Percentiles rank a stretch among this genome's conserved stretches.
phyloP scores from a whole-genome alignment of 192 early-diverging fungal species.

The Entrophospora sp. region DNA sequence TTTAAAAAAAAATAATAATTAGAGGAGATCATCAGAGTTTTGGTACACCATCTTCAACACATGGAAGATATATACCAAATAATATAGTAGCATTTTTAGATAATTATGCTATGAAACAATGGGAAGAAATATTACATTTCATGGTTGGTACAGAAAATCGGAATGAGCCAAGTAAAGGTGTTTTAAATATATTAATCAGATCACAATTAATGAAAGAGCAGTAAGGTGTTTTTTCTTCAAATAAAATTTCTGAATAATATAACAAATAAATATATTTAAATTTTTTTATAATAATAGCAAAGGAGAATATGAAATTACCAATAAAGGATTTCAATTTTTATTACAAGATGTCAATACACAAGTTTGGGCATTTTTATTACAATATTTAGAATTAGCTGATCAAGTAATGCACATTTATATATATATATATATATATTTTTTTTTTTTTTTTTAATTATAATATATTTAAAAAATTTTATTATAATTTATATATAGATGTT shows the following conservation, averaged over 20 bases:
- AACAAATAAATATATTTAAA: slow-evolving; percentile 16
- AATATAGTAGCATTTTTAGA: slow-evolving; percentile 69
- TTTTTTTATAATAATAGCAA: slow-evolving; percentile 19
- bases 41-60: slow-evolving; percentile 58
- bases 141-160: slow-evolving; percentile 79
- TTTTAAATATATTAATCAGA: slow-evolving; percentile 60
- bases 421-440: too few relatives aligned
- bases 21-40: slow-evolving; percentile 84
- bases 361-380: slow-evolving; percentile 91
- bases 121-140: slow-evolving; percentile 91
- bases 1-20: neutral
- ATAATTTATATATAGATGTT: slow-evolving; percentile 27
- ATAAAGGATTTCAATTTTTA: slow-evolving; percentile 96
- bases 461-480: neutral
- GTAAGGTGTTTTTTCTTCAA: too few relatives aligned
- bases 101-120: slow-evolving; percentile 67
- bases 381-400: slow-evolving; percentile 83
- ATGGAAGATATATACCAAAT: slow-evolving; percentile 57
- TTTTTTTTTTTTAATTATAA: neutral
- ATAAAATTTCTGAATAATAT: too few relatives aligned
- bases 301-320: slow-evolving; percentile 67
- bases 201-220: slow-evolving; percentile 65
- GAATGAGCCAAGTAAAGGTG: slow-evolving; percentile 56
- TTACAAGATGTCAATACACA: slow-evolving; percentile 89
- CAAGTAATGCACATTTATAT: slow-evolving; percentile 30